phyloP scores from a whole-genome alignment of 2,329 filamentous ascomycete species.

The Leptographium procerum region DNA sequence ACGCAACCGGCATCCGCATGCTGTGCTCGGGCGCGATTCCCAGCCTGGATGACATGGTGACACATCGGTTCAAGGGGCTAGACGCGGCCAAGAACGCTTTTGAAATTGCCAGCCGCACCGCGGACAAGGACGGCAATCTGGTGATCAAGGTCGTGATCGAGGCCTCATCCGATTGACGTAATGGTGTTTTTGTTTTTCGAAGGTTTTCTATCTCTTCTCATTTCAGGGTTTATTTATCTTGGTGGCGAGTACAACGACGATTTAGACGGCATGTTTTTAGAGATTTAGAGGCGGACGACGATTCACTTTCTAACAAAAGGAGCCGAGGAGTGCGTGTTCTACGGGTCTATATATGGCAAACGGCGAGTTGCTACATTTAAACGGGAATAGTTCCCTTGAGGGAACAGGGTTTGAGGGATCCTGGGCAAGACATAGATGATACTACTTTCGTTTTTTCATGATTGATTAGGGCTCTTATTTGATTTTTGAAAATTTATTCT shows the following conservation, averaged over 20 bases:
- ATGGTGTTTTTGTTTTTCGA: background rate
- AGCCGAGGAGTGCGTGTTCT: background rate
- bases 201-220: background rate
- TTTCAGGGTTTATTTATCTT: too few species aligned
- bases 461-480: background rate
- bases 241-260: background rate
- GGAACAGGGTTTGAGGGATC: background rate
- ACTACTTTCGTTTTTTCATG: background rate
- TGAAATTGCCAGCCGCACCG: constrained; percentile 56
- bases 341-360: background rate
- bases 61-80: constrained; percentile 57
- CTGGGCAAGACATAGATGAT: background rate
- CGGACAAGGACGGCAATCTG: constrained; percentile 54
- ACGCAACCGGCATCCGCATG: constrained; percentile 56
- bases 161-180: constrained; percentile 5
- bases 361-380: background rate
- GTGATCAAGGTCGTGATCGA: constrained; percentile 62
- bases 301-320: background rate
- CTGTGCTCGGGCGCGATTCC: constrained; percentile 45
- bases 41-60: constrained; percentile 59
- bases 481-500: background rate
- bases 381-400: background rate
- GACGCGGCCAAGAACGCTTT: constrained; percentile 53
- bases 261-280: background rate
- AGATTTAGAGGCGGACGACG: background rate